phyloP scores from a whole-genome alignment of 2,329 filamentous ascomycete genomes.

The Geosmithia putterillii region DNA sequence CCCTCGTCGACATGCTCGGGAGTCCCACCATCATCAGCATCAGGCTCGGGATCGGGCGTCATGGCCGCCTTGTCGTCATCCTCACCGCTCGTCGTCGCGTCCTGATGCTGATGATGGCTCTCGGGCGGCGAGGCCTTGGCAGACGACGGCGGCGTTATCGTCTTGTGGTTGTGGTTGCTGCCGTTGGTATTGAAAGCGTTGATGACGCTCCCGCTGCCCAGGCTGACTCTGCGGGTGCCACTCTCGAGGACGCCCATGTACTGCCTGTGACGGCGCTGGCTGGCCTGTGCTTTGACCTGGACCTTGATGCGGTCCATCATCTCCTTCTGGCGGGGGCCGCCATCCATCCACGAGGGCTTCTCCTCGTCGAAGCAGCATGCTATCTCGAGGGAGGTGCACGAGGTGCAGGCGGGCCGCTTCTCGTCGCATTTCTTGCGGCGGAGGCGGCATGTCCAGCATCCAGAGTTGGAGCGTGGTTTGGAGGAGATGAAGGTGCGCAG shows the following conservation, averaged over 20 bases:
- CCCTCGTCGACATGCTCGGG: no score
- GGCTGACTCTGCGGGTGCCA: constrained; percentile 9
- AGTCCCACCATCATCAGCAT: no score
- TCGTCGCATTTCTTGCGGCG: constrained; percentile 52
- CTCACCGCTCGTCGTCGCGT: constrained; percentile 14
- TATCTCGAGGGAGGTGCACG: constrained; percentile 40
- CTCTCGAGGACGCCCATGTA: constrained; percentile 29
- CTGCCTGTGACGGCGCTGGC: constrained; percentile 34
- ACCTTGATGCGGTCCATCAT: constrained; percentile 41
- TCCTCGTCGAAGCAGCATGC: constrained; percentile 37
- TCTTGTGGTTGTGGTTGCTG: background rate
- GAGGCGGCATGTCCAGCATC: constrained; percentile 50
- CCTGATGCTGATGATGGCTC: background rate
- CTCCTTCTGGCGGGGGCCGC: constrained; percentile 31
- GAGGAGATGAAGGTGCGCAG: constrained; percentile 9
- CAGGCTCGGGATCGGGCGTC: background rate
- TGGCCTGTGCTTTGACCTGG: constrained; percentile 43
- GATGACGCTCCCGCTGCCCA: background rate
- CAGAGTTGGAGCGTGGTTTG: constrained; percentile 28
- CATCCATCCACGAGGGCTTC: constrained; percentile 48
- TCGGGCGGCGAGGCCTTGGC: no score
- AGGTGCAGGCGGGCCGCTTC: constrained; percentile 34
- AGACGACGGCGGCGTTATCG: no score
- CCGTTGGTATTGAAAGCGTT: background rate
- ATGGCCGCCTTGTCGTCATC: background rate